A percentile compares a stretch with the other conserved stretches of the same genome.
Conservation (phyloP, 441 rosid genomes). For the Hura crepitans region DNA sequence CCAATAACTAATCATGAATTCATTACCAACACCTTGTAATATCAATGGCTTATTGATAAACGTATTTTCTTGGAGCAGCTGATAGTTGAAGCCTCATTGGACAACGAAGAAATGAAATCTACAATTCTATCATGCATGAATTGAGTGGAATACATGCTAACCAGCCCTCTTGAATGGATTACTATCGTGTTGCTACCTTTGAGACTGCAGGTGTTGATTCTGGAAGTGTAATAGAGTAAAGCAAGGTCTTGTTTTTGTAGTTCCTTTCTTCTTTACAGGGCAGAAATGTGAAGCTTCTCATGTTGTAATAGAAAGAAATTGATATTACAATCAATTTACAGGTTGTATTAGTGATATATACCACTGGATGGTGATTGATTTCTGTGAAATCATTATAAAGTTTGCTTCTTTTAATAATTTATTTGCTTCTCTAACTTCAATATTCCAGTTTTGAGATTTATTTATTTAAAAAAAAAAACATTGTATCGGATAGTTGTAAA, state of each 20-base stretch:
- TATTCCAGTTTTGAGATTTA: no score
- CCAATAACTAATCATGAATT: neutral
- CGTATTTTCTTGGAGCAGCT: slow-evolving; percentile 40
- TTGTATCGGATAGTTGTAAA: no score
- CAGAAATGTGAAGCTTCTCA: neutral
- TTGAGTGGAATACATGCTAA: slow-evolving; percentile 44
- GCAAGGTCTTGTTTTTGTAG: neutral
- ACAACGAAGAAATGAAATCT: slow-evolving; percentile 78
- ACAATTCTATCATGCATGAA: slow-evolving; percentile 69
- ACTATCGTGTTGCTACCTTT: neutral
- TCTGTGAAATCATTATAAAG: no score
- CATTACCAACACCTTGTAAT: neutral
- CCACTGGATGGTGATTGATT: neutral
- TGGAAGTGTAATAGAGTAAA: neutral
- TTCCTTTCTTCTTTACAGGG: neutral
- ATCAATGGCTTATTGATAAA: neutral
- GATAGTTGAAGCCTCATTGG: slow-evolving; percentile 67
- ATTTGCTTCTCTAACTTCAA: no score
- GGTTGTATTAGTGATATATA: neutral
- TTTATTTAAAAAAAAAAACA: no score
- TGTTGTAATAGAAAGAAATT: neutral
- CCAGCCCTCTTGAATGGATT: neutral
- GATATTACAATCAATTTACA: neutral
- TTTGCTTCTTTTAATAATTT: no score
- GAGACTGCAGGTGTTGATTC: neutral